Percentiles rank a stretch among this genome's conserved stretches.
phyloP scores from a whole-genome alignment of 179 eudicot genomes.

The Camellia oleifera region DNA sequence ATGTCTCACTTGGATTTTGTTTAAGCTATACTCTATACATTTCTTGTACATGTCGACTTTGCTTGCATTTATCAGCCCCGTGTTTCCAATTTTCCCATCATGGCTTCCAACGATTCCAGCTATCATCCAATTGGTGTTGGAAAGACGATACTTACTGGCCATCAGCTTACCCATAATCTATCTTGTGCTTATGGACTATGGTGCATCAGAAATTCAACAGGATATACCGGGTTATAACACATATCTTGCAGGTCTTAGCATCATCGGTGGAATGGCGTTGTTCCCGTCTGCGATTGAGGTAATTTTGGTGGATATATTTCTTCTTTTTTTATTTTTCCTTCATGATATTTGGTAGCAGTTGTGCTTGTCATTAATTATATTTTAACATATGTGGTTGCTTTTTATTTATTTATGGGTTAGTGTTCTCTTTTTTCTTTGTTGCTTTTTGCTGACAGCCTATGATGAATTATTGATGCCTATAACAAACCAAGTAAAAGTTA shows the following conservation, averaged over 20 bases:
- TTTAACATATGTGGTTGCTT: not conserved
- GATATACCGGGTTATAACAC: slow-evolving; percentile 77
- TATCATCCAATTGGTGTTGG: slow-evolving; percentile 62
- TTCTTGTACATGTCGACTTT: slow-evolving; percentile 85
- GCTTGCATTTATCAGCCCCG: slow-evolving; percentile 70
- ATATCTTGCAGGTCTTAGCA: slow-evolving; percentile 89
- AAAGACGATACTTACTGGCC: slow-evolving; percentile 66
- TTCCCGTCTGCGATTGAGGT: slow-evolving; percentile 94
- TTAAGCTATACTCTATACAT: slow-evolving; percentile 79
- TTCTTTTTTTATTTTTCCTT: not conserved
- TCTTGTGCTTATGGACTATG: slow-evolving; percentile 77
- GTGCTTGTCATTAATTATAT: not conserved
- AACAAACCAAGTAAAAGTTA: not conserved
- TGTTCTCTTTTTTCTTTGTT: not conserved
- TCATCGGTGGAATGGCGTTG: slow-evolving; percentile 94
- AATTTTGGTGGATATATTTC: slow-evolving; percentile 29
- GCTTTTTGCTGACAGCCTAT: not conserved
- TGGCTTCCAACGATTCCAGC: slow-evolving; percentile 78
- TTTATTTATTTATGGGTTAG: not conserved
- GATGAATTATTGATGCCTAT: not conserved
- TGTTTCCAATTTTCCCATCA: slow-evolving; percentile 76
- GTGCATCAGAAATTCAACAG: slow-evolving; percentile 67
- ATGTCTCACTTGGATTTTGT: slow-evolving; percentile 90
- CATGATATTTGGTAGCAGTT: not conserved
- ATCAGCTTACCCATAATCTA: slow-evolving; percentile 55